Percentiles rank a stretch among this genome's conserved stretches.
These are phyloP conservation scores for Polychaeton citri DNA, from an alignment of 2,329 filamentous ascomycete genomes.

Conservation along the genomic window DNA sequence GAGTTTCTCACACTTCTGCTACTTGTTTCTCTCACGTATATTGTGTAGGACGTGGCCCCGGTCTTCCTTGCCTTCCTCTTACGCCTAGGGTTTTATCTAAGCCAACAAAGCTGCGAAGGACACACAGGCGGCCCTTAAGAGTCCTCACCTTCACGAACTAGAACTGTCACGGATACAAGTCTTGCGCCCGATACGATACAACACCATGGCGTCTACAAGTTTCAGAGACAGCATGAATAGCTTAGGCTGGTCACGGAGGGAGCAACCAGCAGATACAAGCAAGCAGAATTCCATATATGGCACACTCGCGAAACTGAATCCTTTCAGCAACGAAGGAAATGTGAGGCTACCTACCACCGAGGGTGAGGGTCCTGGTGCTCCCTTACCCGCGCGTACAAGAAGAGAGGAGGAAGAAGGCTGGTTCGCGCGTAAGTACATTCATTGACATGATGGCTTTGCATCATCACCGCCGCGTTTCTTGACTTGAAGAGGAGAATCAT, in stretches of 20 bases:
- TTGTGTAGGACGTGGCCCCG: no score
- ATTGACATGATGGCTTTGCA: background rate
- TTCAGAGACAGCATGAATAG: slow-evolving; percentile 94
- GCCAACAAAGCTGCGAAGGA: no score
- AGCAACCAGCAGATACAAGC: slow-evolving; percentile 61
- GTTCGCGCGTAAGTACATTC: slow-evolving; percentile 66
- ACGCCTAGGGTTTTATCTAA: no score
- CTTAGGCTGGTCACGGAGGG: slow-evolving; percentile 82
- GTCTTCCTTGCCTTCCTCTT: no score
- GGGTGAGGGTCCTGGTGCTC: slow-evolving; percentile 59
- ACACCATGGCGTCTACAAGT: slow-evolving; percentile 65
- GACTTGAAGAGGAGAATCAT: background rate
- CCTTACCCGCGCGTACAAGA: slow-evolving; percentile 68
- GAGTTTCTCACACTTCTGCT: no score
- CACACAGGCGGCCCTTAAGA: no score
- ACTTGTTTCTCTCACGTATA: no score
- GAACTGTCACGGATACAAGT: no score
- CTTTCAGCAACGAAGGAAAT: slow-evolving; percentile 76
- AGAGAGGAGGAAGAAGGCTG: slow-evolving; percentile 92
- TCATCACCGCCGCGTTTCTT: background rate
- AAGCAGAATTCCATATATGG: slow-evolving; percentile 65
- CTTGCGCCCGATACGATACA: no score
- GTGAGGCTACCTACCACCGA: slow-evolving; percentile 81
- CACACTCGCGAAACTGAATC: slow-evolving; percentile 73
- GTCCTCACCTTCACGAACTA: no score